Percentiles rank a stretch among this genome's conserved stretches.
Evolutionary conservation across 2,329 filamentous ascomycete species (phyloP).

Genomic region (Cercospora janseana): DNA sequence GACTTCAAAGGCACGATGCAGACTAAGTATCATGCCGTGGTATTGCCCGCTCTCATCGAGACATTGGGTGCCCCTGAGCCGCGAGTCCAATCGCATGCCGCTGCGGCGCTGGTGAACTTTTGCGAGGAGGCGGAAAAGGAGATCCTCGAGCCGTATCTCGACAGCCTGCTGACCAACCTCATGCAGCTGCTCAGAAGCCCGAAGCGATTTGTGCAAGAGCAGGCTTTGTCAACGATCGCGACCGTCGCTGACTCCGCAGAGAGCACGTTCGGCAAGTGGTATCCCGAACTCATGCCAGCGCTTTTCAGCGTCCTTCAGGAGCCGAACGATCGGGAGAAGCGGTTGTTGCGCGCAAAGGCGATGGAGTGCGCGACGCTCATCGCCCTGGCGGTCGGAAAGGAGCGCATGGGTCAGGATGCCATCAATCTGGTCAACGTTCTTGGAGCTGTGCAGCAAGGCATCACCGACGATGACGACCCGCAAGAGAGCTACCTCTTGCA

Average conservation of each 20-base stretch:
- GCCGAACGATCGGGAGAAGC: constrained; percentile 90
- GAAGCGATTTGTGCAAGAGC: constrained; percentile 96
- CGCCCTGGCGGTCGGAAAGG: constrained; percentile 88
- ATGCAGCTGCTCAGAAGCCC: constrained; percentile 85
- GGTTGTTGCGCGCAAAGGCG: constrained; percentile 87
- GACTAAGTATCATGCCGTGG: constrained; percentile 83
- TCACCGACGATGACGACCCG: constrained; percentile 88
- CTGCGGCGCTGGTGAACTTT: constrained; percentile 97
- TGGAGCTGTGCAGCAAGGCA: constrained; percentile 79
- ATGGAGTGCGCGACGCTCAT: constrained; percentile 99
- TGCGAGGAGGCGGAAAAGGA: constrained; percentile 96
- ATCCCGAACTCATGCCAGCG: constrained; percentile 91
- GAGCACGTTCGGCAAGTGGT: constrained; percentile 91
- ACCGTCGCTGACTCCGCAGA: constrained; percentile 99
- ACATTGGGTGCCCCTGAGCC: constrained; percentile 87
- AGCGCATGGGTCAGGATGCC: constrained; percentile 84
- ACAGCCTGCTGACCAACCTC: constrained; percentile 78
- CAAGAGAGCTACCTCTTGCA: constrained; percentile 97
- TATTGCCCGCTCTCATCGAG: constrained; percentile 87
- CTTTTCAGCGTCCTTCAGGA: constrained; percentile 84
- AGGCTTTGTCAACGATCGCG: constrained; percentile 94
- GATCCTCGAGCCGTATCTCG: constrained; percentile 88
- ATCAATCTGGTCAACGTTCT: constrained; percentile 83
- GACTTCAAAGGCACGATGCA: constrained; percentile 99
- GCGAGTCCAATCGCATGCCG: constrained; percentile 93